A percentile compares a stretch with the other conserved stretches of the same genome.
Conservation (phyloP, 768 basidiomycete species). For the Tricholoma saponaceum region DNA sequence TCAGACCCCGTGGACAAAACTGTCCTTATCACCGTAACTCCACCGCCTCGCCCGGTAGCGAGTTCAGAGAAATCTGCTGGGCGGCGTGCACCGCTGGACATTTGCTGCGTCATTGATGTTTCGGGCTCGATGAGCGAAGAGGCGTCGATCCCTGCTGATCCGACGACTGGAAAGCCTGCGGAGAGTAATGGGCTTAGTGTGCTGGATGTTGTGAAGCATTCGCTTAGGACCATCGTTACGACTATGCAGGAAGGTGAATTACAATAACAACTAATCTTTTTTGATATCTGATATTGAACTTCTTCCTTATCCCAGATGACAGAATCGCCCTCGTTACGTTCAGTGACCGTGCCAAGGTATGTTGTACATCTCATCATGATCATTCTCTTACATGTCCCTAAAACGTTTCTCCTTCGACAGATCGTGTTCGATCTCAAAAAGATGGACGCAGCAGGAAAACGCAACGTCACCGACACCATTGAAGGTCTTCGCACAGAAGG, state of each 20-base stretch:
- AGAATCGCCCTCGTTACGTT: neutral
- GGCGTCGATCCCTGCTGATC: neutral
- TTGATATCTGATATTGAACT: neutral
- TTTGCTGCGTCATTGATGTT: neutral
- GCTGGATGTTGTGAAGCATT: neutral
- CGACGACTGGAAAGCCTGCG: neutral
- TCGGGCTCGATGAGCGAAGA: neutral
- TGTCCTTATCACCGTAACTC: neutral
- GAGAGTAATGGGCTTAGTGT: neutral
- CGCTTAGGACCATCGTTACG: neutral
- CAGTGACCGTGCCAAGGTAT: neutral
- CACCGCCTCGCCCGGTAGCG: neutral
- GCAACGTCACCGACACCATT: neutral
- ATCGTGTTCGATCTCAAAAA: neutral
- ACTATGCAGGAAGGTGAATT: neutral
- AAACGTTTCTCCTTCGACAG: neutral
- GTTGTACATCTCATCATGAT: neutral
- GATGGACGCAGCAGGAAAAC: neutral
- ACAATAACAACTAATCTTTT: neutral
- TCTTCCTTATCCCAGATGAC: neutral
- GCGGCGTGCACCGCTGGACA: neutral
- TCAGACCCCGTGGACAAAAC: neutral
- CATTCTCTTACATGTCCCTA: neutral
- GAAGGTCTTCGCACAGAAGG: neutral
- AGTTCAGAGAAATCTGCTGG: neutral